Evolutionary conservation across 2,329 filamentous ascomycete species (phyloP).

Genomic region (Colletotrichum trifolii): DNA sequence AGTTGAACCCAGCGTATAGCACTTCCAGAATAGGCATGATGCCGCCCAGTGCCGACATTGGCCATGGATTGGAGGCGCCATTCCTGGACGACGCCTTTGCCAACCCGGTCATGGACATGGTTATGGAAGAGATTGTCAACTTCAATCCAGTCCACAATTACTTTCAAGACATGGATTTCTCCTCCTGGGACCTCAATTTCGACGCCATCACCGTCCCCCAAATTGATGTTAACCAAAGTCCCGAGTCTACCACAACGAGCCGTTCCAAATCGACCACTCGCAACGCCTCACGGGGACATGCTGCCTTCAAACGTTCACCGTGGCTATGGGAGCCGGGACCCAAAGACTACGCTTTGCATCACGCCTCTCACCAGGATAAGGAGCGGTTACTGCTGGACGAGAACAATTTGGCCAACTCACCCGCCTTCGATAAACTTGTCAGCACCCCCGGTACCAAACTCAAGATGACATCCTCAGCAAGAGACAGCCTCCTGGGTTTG

Average conservation of each 20-base stretch:
- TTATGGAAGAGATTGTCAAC: slow-evolving; percentile 38
- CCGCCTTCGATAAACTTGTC: slow-evolving; percentile 29
- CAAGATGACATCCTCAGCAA: slow-evolving; percentile 40
- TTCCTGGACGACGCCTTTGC: slow-evolving; percentile 27
- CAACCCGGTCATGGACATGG: slow-evolving; percentile 29
- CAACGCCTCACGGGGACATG: slow-evolving; percentile 44
- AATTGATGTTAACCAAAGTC: slow-evolving; percentile 43
- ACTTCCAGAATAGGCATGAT: slow-evolving; percentile 16
- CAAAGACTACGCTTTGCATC: slow-evolving; percentile 40
- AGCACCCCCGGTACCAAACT: slow-evolving; percentile 31
- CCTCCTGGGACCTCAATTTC: slow-evolving; percentile 46
- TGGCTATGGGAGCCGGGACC: slow-evolving; percentile 48
- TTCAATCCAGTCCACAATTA: slow-evolving; percentile 43
- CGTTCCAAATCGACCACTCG: slow-evolving; percentile 38
- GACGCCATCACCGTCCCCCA: slow-evolving; percentile 44
- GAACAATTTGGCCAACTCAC: slow-evolving; percentile 26
- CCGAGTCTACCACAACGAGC: slow-evolving; percentile 41
- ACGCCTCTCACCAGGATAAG: slow-evolving; percentile 27
- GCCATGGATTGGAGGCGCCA: slow-evolving; percentile 18
- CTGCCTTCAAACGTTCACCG: slow-evolving; percentile 47
- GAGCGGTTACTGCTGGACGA: slow-evolving; percentile 25
- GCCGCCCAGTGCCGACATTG: slow-evolving; percentile 15
- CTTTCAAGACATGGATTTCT: slow-evolving; percentile 47
- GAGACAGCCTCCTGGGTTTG: slow-evolving; percentile 45
- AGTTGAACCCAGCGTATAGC: slow-evolving; percentile 12